A percentile compares a stretch with the other conserved stretches of the same genome.
These are phyloP conservation scores for Agrocybe praecox DNA, from an alignment of 768 basidiomycete species.

Conservation along the genomic window DNA sequence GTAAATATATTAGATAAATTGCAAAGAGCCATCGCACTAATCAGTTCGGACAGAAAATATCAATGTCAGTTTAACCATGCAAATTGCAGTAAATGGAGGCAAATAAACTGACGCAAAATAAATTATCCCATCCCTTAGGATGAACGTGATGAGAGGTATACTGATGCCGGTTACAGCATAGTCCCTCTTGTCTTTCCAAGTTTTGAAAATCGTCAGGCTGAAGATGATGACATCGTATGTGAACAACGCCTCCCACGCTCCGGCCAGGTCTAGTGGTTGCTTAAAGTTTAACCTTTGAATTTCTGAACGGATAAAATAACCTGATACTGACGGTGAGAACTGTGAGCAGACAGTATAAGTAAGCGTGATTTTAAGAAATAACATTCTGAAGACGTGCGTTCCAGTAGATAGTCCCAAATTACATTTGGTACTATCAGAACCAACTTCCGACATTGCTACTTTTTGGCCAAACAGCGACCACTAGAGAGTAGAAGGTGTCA, in stretches of 20 bases:
- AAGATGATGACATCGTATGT: slow-evolving; percentile 1
- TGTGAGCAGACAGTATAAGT: not conserved
- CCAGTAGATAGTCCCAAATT: not conserved
- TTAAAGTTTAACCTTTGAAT: not conserved
- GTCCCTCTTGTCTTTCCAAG: not conserved
- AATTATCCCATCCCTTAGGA: not conserved
- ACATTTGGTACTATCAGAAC: not conserved
- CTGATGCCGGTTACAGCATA: not conserved
- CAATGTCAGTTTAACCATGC: not conserved
- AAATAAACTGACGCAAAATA: not conserved
- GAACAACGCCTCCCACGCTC: slow-evolving; percentile 1
- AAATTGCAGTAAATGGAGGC: not conserved
- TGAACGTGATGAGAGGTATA: not conserved
- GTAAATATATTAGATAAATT: not conserved
- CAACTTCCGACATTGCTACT: not conserved
- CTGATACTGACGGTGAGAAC: not conserved
- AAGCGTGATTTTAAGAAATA: not conserved
- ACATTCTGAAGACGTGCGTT: not conserved
- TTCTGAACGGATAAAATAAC: too few relatives aligned
- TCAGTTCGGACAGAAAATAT: not conserved
- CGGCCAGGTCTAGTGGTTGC: not conserved
- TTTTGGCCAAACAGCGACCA: not conserved
- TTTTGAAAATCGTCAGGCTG: not conserved
- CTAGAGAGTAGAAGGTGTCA: not conserved
- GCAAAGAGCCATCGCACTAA: not conserved